Percentiles rank a stretch among this genome's conserved stretches.
These are phyloP conservation scores for Puccinia triticina DNA, from an alignment of 1,284 basidiomycete genomes.

Conservation along the genomic window DNA sequence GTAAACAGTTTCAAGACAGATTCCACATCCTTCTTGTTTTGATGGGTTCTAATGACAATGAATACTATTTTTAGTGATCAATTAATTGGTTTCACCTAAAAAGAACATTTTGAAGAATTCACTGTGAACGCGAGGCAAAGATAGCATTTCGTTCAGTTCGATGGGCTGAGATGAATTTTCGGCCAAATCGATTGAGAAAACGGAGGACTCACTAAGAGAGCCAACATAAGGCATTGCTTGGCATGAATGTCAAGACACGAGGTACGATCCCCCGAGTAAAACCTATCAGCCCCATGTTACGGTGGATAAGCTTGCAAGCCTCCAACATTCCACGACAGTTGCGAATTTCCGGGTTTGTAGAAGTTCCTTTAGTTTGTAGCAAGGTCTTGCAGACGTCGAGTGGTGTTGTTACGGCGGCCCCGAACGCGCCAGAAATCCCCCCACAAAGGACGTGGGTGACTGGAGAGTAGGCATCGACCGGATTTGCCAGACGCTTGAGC, in stretches of 20 bases:
- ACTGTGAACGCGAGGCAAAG: conserved; percentile 9
- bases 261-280: conserved; percentile 87
- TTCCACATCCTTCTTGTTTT: neutral
- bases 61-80: neutral
- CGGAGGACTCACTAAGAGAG: conserved; percentile 68
- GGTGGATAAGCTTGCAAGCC: conserved; percentile 85
- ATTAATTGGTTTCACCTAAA: conserved; percentile 29
- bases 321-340: conserved; percentile 81
- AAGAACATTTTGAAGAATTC: conserved; percentile 52
- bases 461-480: conserved; percentile 83
- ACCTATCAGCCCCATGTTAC: conserved; percentile 79
- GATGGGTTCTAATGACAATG: neutral
- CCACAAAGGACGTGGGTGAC: conserved; percentile 86
- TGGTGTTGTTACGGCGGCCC: conserved; percentile 93
- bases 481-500: conserved; percentile 84
- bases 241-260: conserved; percentile 91
- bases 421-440: conserved; percentile 87
- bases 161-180: neutral
- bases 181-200: neutral
- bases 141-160: neutral
- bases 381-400: conserved; percentile 98
- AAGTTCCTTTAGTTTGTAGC: conserved; percentile 88
- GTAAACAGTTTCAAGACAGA: conserved; percentile 5
- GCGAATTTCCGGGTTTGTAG: conserved; percentile 78
- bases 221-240: conserved; percentile 97